Conservation (phyloP, 306 rosid species). For the Corylus heterophylla region DNA sequence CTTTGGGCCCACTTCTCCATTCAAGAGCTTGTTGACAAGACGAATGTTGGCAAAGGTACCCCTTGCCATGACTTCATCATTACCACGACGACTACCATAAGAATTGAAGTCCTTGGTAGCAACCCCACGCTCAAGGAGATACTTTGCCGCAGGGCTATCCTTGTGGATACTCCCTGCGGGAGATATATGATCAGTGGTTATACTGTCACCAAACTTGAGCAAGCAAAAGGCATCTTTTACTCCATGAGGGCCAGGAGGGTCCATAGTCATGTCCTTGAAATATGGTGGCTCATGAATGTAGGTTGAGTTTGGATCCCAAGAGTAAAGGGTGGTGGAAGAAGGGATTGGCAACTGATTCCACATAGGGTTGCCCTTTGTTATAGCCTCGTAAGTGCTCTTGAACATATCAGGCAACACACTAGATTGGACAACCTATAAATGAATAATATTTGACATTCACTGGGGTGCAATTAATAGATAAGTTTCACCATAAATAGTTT, state of each 20-base stretch:
- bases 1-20: constrained; percentile 44
- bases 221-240: constrained; percentile 47
- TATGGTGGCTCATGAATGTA: constrained; percentile 49
- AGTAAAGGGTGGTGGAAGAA: constrained; percentile 33
- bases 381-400: constrained; percentile 40
- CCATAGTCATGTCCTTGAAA: constrained; percentile 41
- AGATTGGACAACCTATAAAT: constrained; percentile 36
- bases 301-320: constrained; percentile 44
- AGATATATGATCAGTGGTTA: constrained; percentile 53
- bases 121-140: constrained; percentile 41
- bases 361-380: constrained; percentile 38
- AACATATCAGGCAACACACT: constrained; percentile 43
- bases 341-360: constrained; percentile 41
- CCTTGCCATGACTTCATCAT: constrained; percentile 45
- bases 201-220: constrained; percentile 44
- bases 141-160: constrained; percentile 46
- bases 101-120: constrained; percentile 44
- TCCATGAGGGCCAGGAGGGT: constrained; percentile 34
- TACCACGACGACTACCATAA: constrained; percentile 40
- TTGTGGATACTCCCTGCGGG: constrained; percentile 43
- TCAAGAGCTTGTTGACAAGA: constrained; percentile 37
- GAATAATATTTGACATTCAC: neutral
- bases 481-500: neutral
- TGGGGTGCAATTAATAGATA: neutral
- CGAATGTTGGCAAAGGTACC: constrained; percentile 44